Evolutionary conservation across 805 yeast genomes (phyloP).

Genomic region (Alloascoidea africana): DNA sequence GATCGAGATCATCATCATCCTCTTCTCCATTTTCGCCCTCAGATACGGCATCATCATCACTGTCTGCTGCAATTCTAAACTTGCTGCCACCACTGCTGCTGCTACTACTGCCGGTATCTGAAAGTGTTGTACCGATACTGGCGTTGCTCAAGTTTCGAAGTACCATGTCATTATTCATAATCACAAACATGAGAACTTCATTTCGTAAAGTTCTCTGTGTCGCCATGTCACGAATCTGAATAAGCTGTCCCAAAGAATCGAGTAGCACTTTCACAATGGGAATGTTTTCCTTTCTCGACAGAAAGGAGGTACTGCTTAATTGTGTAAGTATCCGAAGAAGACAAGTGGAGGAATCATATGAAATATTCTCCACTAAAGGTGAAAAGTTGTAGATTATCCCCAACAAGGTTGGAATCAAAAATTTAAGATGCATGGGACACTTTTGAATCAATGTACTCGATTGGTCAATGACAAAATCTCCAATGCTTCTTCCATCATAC

Average conservation of each 20-base stretch:
- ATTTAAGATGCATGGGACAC: slow-evolving; percentile 5
- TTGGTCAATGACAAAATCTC: background rate
- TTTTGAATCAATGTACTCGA: background rate
- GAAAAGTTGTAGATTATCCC: slow-evolving; percentile 16
- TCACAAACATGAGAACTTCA: background rate
- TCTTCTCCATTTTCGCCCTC: slow-evolving; percentile 5
- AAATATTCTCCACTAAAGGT: slow-evolving; percentile 13
- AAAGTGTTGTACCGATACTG: background rate
- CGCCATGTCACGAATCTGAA: background rate
- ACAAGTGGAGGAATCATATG: slow-evolving; percentile 13
- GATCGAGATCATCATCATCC: slow-evolving; percentile 6
- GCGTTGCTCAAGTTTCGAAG: background rate
- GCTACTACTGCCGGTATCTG: background rate
- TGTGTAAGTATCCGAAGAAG: slow-evolving; percentile 12
- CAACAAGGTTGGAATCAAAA: slow-evolving; percentile 13
- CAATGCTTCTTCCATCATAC: background rate
- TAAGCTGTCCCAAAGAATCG: background rate
- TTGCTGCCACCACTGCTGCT: background rate
- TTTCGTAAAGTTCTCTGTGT: background rate
- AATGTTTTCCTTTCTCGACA: background rate
- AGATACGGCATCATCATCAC: slow-evolving; percentile 2
- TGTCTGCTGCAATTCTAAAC: slow-evolving; percentile 1
- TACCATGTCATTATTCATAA: background rate
- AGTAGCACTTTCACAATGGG: background rate
- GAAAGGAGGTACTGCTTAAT: background rate